Evolutionary conservation across 352 stramenopile genomes (phyloP).

Genomic region (Thalassiosira tumida): DNA sequence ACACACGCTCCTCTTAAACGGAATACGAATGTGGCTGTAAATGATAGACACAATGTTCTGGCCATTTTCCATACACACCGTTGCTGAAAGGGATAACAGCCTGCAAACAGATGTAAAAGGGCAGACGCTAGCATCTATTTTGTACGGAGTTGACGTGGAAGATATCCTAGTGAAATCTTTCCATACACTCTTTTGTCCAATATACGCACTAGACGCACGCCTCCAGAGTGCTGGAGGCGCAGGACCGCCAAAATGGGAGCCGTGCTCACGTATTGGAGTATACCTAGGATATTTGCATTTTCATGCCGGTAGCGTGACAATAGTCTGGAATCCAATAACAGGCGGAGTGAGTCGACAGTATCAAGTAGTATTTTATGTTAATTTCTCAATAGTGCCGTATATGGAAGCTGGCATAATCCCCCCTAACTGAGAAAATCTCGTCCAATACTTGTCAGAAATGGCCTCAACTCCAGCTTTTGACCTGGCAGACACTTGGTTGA

Average conservation of each 20-base stretch:
- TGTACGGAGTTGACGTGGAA: conserved; percentile 10
- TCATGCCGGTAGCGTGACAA: conserved; percentile 64
- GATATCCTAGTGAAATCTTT: conserved; percentile 42
- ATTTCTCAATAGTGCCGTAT: conserved; percentile 30
- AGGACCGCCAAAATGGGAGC: conserved; percentile 72
- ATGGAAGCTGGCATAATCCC: conserved; percentile 27
- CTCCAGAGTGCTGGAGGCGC: conserved; percentile 52
- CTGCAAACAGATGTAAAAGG: conserved; percentile 19
- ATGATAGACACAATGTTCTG: conserved; percentile 65
- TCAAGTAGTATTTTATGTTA: conserved; percentile 74
- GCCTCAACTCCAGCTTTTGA: conserved; percentile 29
- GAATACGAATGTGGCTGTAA: conserved; percentile 49
- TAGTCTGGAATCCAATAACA: conserved; percentile 78
- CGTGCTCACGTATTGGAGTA: conserved; percentile 57
- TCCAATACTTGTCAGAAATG: conserved; percentile 5
- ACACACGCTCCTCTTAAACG: conserved; percentile 65
- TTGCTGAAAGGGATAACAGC: conserved; percentile 24
- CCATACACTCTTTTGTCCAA: conserved; percentile 59
- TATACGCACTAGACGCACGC: conserved; percentile 45
- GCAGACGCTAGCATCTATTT: conserved; percentile 6
- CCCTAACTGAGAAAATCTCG: conserved; percentile 41
- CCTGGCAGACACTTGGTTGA: conserved; percentile 24
- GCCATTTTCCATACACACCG: conserved; percentile 60
- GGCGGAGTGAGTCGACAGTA: conserved; percentile 76
- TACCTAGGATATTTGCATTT: conserved; percentile 72